phyloP scores from a whole-genome alignment of 2,329 filamentous ascomycete species.

The Pyrenochaeta sp. region DNA sequence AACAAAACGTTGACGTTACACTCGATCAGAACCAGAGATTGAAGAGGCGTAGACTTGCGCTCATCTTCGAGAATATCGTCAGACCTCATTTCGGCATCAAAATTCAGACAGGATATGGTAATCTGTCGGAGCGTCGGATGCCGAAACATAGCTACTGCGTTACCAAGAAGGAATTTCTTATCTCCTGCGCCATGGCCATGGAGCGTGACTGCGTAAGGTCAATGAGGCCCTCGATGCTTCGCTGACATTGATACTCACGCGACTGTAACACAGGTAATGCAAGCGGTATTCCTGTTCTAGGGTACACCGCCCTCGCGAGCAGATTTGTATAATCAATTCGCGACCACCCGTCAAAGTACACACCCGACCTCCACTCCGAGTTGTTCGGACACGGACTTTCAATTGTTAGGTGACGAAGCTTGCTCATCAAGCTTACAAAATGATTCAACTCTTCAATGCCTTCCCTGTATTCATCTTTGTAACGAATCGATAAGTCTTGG shows the following conservation, averaged over 20 bases:
- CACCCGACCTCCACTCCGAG: conserved; percentile 32
- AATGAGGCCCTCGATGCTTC: conserved; percentile 5
- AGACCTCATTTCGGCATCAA: conserved; percentile 25
- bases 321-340: conserved; percentile 44
- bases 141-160: conserved; percentile 38
- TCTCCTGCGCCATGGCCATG: conserved; percentile 42
- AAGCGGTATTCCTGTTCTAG: conserved; percentile 15
- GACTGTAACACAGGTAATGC: conserved; percentile 41
- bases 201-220: conserved; percentile 35
- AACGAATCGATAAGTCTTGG: conserved; percentile 42
- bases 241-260: conserved; percentile 24
- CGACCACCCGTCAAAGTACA: conserved; percentile 38
- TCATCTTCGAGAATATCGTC: conserved; percentile 22
- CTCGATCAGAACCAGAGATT: conserved; percentile 46
- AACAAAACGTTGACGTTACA: conserved; percentile 45
- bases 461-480: conserved; percentile 27
- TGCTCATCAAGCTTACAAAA: conserved; percentile 35
- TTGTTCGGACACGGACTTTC: conserved; percentile 50
- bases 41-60: conserved; percentile 38
- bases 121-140: conserved; percentile 44
- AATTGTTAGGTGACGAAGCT: conserved; percentile 40
- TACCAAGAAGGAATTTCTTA: conserved; percentile 37
- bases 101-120: conserved; percentile 45
- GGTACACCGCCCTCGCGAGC: conserved; percentile 35
- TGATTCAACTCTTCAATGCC: conserved; percentile 43